These are phyloP conservation scores for Talaromyces piceae DNA, from an alignment of 2,329 filamentous ascomycete genomes.

Conservation along the genomic window DNA sequence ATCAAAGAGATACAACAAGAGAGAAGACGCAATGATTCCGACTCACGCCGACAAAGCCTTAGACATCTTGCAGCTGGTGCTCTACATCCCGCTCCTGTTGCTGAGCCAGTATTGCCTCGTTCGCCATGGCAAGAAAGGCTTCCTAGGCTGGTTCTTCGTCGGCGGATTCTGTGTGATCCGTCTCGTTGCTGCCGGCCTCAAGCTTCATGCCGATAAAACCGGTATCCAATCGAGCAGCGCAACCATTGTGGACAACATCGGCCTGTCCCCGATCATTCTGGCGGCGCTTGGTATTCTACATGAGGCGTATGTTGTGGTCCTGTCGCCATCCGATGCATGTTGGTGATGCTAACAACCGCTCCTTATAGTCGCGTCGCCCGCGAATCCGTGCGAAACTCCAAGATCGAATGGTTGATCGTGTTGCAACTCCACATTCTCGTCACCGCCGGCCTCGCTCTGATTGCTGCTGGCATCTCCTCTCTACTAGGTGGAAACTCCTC, in stretches of 20 bases:
- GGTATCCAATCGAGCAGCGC: background rate
- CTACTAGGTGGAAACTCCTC: background rate
- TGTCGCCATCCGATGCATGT: background rate
- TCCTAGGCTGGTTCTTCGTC: constrained; percentile 5
- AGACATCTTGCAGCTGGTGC: constrained; percentile 2
- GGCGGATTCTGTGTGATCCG: constrained; percentile 6
- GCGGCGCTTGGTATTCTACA: constrained; percentile 5
- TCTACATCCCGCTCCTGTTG: constrained; percentile 1
- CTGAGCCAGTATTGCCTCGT: constrained; percentile 2
- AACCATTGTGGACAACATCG: constrained; percentile 7
- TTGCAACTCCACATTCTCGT: constrained; percentile 9
- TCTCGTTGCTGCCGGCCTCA: constrained; percentile 4
- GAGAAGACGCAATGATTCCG: constrained; percentile 1
- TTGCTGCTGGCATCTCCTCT: constrained; percentile 3
- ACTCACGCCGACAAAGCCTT: background rate
- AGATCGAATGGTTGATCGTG: constrained; percentile 8
- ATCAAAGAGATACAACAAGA: background rate
- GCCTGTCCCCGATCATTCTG: constrained; percentile 6
- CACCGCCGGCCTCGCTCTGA: constrained; percentile 5
- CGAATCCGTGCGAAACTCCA: constrained; percentile 1
- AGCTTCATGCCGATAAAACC: background rate
- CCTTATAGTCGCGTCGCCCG: constrained; percentile 1
- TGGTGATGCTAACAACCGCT: background rate
- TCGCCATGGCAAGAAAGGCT: constrained; percentile 3
- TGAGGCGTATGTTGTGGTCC: constrained; percentile 1